These are phyloP conservation scores for Astrothelium macrocarpum DNA, from an alignment of 495 filamentous ascomycete species.

Conservation along the genomic window DNA sequence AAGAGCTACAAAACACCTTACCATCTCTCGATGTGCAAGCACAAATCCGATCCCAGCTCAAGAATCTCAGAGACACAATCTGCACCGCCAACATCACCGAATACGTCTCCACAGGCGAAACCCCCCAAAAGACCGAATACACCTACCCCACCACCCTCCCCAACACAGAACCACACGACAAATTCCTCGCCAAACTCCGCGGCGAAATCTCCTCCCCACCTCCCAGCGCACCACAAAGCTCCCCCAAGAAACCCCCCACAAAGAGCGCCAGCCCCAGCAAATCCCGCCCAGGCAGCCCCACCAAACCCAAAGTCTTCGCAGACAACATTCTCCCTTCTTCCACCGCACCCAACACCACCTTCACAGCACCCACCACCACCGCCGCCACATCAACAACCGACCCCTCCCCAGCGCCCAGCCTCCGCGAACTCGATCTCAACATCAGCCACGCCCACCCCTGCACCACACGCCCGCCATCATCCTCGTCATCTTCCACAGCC, in stretches of 20 bases:
- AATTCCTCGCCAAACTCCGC: constrained; percentile 49
- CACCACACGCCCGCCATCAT: no score
- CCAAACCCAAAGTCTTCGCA: constrained; percentile 30
- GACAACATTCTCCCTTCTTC: constrained; percentile 27
- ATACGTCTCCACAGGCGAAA: constrained; percentile 75
- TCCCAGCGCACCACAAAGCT: constrained; percentile 6
- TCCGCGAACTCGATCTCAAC: constrained; percentile 35
- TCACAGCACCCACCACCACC: constrained; percentile 12
- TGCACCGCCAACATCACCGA: constrained; percentile 54
- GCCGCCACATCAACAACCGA: constrained; percentile 10
- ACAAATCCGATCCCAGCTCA: constrained; percentile 55
- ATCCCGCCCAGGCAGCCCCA: constrained; percentile 24
- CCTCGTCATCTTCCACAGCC: constrained; percentile 11
- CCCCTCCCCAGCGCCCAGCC: constrained; percentile 15
- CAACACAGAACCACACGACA: constrained; percentile 61
- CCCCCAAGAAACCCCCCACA: neutral
- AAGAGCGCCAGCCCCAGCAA: constrained; percentile 11
- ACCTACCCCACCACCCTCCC: constrained; percentile 67
- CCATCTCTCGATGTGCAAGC: constrained; percentile 45
- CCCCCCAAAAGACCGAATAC: constrained; percentile 69
- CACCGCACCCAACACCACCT: constrained; percentile 4
- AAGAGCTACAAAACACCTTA: constrained; percentile 45
- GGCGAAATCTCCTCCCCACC: constrained; percentile 14
- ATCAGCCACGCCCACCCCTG: constrained; percentile 6
- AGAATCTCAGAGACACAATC: constrained; percentile 55